Percentiles rank a stretch among this genome's conserved stretches.
phyloP scores from a whole-genome alignment of 1,284 basidiomycete genomes.

The Sanghuangporus sanghuang region DNA sequence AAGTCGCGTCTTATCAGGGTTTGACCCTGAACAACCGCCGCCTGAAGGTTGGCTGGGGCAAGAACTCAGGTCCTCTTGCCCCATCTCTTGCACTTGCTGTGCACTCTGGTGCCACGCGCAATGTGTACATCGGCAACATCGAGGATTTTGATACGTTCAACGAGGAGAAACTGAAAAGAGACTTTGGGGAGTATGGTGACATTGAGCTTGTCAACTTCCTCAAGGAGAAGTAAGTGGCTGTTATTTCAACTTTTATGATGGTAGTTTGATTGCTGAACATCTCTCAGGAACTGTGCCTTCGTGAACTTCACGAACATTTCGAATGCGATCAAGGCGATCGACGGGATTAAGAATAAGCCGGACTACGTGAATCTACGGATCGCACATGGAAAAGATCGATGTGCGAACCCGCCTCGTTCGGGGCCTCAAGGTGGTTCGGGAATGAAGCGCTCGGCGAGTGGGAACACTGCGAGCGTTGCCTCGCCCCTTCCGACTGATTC shows the following conservation, averaged over 20 bases:
- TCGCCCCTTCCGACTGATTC: slow-evolving; percentile 24
- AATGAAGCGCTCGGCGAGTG: slow-evolving; percentile 34
- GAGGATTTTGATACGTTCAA: slow-evolving; percentile 88
- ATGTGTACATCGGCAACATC: slow-evolving; percentile 91
- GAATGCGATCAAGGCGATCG: slow-evolving; percentile 94
- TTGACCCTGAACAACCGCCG: slow-evolving; percentile 86
- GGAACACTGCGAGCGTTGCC: slow-evolving; percentile 30
- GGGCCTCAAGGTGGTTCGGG: slow-evolving; percentile 64
- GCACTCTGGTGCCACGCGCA: slow-evolving; percentile 86
- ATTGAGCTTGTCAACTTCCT: slow-evolving; percentile 95
- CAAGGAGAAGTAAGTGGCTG: slow-evolving; percentile 74
- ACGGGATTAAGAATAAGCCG: slow-evolving; percentile 81
- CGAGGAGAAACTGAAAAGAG: slow-evolving; percentile 80
- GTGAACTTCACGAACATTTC: slow-evolving; percentile 92
- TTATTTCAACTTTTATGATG: background rate
- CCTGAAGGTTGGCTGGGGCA: slow-evolving; percentile 94
- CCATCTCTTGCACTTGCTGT: slow-evolving; percentile 82
- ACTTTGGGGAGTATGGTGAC: slow-evolving; percentile 90
- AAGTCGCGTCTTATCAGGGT: slow-evolving; percentile 82
- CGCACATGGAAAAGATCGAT: slow-evolving; percentile 92
- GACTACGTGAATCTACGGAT: slow-evolving; percentile 82
- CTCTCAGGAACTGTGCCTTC: slow-evolving; percentile 80
- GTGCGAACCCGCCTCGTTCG: slow-evolving; percentile 83
- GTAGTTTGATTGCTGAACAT: slow-evolving; percentile 1
- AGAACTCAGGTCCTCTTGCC: slow-evolving; percentile 80